Conservation (phyloP, 208 protist species). For the Trypanosoma avium region DNA sequence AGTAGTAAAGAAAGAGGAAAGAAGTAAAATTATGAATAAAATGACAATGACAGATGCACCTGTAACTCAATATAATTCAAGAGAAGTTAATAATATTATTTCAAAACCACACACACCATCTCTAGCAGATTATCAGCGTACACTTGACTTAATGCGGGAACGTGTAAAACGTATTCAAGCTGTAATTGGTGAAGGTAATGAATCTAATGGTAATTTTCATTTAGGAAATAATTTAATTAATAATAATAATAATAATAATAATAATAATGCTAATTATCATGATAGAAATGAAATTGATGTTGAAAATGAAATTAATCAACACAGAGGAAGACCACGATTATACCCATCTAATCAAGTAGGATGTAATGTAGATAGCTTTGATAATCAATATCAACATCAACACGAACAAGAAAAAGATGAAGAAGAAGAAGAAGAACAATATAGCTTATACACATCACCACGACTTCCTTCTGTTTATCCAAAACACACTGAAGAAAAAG, state of each 20-base stretch:
- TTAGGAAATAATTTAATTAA: not conserved
- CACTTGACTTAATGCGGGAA: slow-evolving; percentile 44
- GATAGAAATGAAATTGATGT: not conserved
- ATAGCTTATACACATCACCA: not conserved
- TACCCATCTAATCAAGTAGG: not conserved
- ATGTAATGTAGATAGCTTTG: no score
- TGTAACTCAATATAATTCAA: not conserved
- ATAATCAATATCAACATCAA: not conserved
- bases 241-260: not conserved
- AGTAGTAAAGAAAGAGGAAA: no score
- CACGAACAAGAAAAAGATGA: not conserved
- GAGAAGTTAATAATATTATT: not conserved
- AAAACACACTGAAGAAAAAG: not conserved
- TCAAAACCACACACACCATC: not conserved
- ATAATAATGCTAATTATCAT: not conserved
- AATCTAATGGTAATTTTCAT: not conserved
- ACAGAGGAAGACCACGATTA: not conserved
- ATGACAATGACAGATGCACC: not conserved
- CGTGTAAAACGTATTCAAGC: slow-evolving; percentile 53
- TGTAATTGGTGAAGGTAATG: slow-evolving; percentile 24
- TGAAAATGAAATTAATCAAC: not conserved
- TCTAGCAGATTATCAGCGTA: slow-evolving; percentile 2
- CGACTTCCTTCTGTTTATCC: not conserved
- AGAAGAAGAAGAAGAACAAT: not conserved
- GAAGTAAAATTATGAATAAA: no score